Evolutionary conservation across 305 asterid species (phyloP).

Genomic region (Fraxinus platypoda): DNA sequence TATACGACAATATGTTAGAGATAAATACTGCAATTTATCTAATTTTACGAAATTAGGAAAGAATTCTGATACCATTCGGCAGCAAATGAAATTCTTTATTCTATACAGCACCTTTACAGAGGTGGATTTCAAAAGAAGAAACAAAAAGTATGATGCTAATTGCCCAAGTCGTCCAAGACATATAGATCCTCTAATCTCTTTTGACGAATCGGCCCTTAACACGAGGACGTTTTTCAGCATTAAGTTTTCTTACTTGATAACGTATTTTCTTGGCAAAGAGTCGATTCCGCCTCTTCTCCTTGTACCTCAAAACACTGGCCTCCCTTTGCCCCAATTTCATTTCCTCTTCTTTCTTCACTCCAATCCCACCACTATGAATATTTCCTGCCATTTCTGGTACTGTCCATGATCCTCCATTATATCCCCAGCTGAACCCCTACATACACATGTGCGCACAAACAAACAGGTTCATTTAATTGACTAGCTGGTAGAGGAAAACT

Average conservation of each 20-base stretch:
- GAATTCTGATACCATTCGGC: not conserved
- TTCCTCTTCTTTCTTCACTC: constrained; percentile 17
- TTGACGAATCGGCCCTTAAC: constrained; percentile 88
- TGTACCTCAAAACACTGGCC: constrained; percentile 78
- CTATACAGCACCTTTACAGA: constrained; percentile 26
- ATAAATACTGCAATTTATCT: not conserved
- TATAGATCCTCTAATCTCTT: constrained; percentile 39
- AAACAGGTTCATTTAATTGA: not conserved
- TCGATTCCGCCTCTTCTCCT: constrained; percentile 73
- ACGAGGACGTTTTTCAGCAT: constrained; percentile 90
- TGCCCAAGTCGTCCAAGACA: not conserved
- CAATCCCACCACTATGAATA: constrained; percentile 8
- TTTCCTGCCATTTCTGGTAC: constrained; percentile 46
- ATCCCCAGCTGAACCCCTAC: constrained; percentile 37
- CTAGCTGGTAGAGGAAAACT: not conserved
- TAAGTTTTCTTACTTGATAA: constrained; percentile 76
- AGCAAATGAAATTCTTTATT: constrained; percentile 5
- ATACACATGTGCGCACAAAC: not conserved
- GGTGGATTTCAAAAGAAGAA: not conserved
- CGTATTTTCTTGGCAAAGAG: constrained; percentile 70
- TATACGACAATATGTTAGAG: not conserved
- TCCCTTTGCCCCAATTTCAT: constrained; percentile 56
- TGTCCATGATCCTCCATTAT: constrained; percentile 34
- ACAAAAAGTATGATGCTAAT: not conserved
- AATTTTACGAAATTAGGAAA: not conserved